Conservation (phyloP, 805 yeast genomes). For the Ogataea minuta region DNA sequence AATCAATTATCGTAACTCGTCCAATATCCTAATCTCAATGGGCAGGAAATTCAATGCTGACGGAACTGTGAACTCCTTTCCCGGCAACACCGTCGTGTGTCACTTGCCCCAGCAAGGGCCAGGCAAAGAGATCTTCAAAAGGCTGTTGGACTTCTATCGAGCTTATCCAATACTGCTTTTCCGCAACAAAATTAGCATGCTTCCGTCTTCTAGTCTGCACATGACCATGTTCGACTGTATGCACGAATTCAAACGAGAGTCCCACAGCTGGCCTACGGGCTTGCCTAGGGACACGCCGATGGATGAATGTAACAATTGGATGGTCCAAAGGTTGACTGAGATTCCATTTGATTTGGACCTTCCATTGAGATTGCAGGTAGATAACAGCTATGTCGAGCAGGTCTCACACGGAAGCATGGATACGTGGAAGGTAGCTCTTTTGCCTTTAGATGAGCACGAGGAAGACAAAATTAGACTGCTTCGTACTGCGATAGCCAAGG, state of each 20-base stretch:
- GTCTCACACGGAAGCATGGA: conserved; percentile 16
- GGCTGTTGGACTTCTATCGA: conserved; percentile 17
- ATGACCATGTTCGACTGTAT: conserved; percentile 20
- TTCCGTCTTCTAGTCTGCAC: conserved; percentile 20
- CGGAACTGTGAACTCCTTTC: conserved; percentile 18
- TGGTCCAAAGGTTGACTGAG: conserved; percentile 9
- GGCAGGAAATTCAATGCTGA: conserved; percentile 18
- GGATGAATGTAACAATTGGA: conserved; percentile 19
- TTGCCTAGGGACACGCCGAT: conserved; percentile 16
- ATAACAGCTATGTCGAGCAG: conserved; percentile 11
- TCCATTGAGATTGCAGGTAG: conserved; percentile 17
- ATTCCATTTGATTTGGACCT: conserved; percentile 9
- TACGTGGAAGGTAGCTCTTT: conserved; percentile 20
- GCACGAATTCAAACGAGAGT: conserved; percentile 17
- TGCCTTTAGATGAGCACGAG: conserved; percentile 15
- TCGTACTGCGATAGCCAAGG: conserved; percentile 13
- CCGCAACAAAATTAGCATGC: conserved; percentile 19
- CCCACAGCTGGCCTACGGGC: conserved; percentile 17
- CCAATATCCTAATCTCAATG: conserved; percentile 4
- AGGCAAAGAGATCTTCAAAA: conserved; percentile 13
- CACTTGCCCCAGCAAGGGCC: conserved; percentile 21
- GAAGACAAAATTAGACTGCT: conserved; percentile 9
- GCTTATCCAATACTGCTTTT: conserved; percentile 13
- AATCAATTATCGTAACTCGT: background rate
- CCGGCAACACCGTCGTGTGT: conserved; percentile 20